These are phyloP conservation scores for Spathaspora gorwiae DNA, from an alignment of 805 yeast species.

Conservation along the genomic window DNA sequence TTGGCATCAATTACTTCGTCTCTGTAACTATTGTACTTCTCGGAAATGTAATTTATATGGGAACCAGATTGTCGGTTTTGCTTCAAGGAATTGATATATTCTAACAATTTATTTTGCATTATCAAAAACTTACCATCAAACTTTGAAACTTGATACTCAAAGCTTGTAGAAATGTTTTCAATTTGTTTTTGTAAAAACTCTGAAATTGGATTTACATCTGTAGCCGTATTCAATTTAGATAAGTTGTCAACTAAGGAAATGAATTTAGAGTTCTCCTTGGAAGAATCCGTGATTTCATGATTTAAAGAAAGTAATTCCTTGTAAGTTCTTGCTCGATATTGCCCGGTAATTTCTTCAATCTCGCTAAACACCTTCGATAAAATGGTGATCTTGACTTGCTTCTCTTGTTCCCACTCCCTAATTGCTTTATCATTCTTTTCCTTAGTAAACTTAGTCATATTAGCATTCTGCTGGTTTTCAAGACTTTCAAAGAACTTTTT, in stretches of 20 bases:
- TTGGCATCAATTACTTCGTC: slow-evolving; percentile 26
- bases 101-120: slow-evolving; percentile 35
- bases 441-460: background rate
- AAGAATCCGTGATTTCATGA: slow-evolving; percentile 22
- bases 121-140: slow-evolving; percentile 30
- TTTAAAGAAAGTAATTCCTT: slow-evolving; percentile 36
- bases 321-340: slow-evolving; percentile 31
- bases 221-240: slow-evolving; percentile 21
- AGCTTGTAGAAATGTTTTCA: slow-evolving; percentile 24
- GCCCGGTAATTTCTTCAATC: slow-evolving; percentile 28
- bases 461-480: slow-evolving; percentile 2
- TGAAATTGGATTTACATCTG: slow-evolving; percentile 24
- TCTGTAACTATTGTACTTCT: slow-evolving; percentile 33
- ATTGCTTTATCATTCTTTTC: slow-evolving; percentile 8
- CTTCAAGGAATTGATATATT: slow-evolving; percentile 30
- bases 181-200: slow-evolving; percentile 34
- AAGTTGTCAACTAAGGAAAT: slow-evolving; percentile 36
- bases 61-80: slow-evolving; percentile 32
- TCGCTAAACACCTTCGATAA: slow-evolving; percentile 26
- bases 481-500: slow-evolving; percentile 11
- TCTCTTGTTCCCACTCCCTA: slow-evolving; percentile 19
- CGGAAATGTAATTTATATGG: slow-evolving; percentile 32
- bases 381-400: slow-evolving; percentile 23
- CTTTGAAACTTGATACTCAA: slow-evolving; percentile 32
- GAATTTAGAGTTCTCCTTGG: slow-evolving; percentile 19